These are phyloP conservation scores for Choanephora cucurbitarum DNA, from an alignment of 371 early-diverging fungal genomes.

Conservation along the genomic window DNA sequence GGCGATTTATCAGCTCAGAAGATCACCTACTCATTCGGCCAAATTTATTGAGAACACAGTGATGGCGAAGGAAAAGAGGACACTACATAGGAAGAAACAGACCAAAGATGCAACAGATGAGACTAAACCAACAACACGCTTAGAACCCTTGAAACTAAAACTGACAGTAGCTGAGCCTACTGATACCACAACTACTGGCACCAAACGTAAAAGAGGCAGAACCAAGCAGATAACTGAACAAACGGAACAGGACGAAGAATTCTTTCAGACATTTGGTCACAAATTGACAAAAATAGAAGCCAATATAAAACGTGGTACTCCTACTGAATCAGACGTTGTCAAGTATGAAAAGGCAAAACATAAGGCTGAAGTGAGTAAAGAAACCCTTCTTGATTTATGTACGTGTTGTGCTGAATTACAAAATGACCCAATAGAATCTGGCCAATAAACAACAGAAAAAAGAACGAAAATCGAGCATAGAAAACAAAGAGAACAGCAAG, in stretches of 20 bases:
- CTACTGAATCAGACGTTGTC: slow-evolving; percentile 49
- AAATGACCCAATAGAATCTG: not conserved
- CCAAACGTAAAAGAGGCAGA: not conserved
- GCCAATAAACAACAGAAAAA: not conserved
- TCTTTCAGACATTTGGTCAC: slow-evolving; percentile 54
- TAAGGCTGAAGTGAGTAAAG: slow-evolving; percentile 23
- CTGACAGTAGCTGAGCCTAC: not conserved
- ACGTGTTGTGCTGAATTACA: no score
- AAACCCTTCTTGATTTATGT: no score
- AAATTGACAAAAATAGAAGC: slow-evolving; percentile 59
- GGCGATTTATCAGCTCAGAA: slow-evolving; percentile 16
- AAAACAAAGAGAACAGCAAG: not conserved
- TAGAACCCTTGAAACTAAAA: not conserved
- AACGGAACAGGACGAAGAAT: slow-evolving; percentile 23
- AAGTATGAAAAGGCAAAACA: slow-evolving; percentile 48
- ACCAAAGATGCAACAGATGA: not conserved
- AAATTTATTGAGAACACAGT: slow-evolving; percentile 18
- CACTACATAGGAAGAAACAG: not conserved
- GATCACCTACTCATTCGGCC: slow-evolving; percentile 18
- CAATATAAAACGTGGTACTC: slow-evolving; percentile 52
- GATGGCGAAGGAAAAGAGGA: not conserved
- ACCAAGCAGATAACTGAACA: not conserved
- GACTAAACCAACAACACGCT: not conserved
- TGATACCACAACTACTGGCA: not conserved
- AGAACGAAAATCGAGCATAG: no score